These are phyloP conservation scores for Volvox africanus DNA, from an alignment of 139 green algal genomes.

Conservation along the genomic window DNA sequence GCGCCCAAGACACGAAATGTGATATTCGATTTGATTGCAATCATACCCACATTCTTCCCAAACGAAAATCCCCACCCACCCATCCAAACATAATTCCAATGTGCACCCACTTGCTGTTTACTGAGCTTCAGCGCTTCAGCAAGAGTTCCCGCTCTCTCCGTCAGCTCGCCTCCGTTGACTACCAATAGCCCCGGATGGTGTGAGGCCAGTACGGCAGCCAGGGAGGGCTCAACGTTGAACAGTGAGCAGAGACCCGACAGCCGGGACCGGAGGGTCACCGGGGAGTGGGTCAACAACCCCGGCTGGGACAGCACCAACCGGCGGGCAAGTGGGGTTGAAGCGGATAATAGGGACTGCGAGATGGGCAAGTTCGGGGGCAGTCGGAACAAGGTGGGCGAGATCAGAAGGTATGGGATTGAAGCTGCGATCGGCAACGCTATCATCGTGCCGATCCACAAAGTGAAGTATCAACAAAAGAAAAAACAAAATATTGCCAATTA, in stretches of 20 bases:
- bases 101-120: neutral
- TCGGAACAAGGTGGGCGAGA: too few species aligned
- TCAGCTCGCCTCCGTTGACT: neutral
- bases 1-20: too few species aligned
- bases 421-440: too few species aligned
- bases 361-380: neutral
- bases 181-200: conserved; percentile 15
- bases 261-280: neutral
- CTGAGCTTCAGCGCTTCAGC: neutral
- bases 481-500: too few species aligned
- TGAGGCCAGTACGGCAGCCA: neutral
- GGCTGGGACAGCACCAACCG: neutral
- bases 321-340: neutral
- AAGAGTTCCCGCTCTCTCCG: neutral
- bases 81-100: neutral
- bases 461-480: too few species aligned
- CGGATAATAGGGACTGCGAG: conserved; percentile 16
- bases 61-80: neutral
- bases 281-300: neutral
- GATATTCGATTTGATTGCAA: too few species aligned
- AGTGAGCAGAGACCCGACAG: neutral
- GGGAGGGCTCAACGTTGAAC: conserved; percentile 24
- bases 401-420: too few species aligned
- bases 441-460: too few species aligned
- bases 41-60: neutral